Conservation (phyloP, 2,329 filamentous ascomycete genomes). For the Tolypocladium capitatum region DNA sequence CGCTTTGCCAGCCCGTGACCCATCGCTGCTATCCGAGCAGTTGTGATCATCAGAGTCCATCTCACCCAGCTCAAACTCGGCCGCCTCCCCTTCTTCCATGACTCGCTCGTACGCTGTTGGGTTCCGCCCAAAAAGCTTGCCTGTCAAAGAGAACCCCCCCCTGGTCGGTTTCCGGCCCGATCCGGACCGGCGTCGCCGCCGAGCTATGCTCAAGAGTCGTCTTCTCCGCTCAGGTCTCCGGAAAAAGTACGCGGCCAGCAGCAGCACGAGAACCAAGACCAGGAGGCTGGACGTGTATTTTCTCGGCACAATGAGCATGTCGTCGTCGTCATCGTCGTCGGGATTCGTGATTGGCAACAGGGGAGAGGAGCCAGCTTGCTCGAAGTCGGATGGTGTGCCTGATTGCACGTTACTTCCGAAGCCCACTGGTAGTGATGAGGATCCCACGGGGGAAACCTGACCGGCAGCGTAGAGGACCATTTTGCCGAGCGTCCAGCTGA, state of each 20-base stretch:
- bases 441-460: constrained; percentile 54
- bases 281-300: constrained; percentile 62
- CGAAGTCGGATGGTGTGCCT: constrained; percentile 62
- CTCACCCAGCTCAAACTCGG: constrained; percentile 67
- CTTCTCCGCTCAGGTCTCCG: constrained; percentile 63
- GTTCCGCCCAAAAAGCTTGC: constrained; percentile 52
- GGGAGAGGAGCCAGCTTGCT: constrained; percentile 55
- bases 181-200: constrained; percentile 14
- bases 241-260: constrained; percentile 58
- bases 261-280: constrained; percentile 61
- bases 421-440: constrained; percentile 58
- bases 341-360: constrained; percentile 10
- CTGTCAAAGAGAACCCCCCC: constrained; percentile 38
- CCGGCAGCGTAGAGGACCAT: constrained; percentile 92
- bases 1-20: constrained; percentile 40
- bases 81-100: constrained; percentile 62
- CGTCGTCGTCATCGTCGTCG: constrained; percentile 30
- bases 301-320: constrained; percentile 13
- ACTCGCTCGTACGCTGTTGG: constrained; percentile 64
- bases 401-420: constrained; percentile 74
- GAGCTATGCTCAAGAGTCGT: constrained; percentile 14
- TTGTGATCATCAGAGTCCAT: constrained; percentile 52
- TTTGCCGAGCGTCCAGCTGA: constrained; percentile 95
- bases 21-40: constrained; percentile 47
- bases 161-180: constrained; percentile 27